Conservation (phyloP, 345 rosid genomes). For the Salix brachista region DNA sequence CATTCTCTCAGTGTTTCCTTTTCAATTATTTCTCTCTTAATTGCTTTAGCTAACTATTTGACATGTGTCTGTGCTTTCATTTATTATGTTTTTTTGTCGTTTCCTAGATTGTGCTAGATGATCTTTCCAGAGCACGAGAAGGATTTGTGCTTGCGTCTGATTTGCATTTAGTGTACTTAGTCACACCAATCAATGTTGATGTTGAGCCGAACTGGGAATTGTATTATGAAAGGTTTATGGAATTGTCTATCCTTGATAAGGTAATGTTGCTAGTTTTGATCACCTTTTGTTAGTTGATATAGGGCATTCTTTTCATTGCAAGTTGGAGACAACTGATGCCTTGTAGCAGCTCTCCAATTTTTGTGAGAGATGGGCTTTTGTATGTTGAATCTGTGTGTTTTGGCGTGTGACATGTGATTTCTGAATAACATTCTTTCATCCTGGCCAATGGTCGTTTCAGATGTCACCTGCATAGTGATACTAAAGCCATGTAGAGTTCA, state of each 20-base stretch:
- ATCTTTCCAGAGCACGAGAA: slow-evolving; percentile 93
- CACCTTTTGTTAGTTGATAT: neutral
- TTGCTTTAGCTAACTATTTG: neutral
- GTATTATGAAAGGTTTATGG: slow-evolving; percentile 83
- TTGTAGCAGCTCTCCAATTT: neutral
- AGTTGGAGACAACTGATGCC: neutral
- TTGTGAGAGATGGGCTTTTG: neutral
- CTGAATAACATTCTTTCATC: neutral
- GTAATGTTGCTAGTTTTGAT: slow-evolving; percentile 32
- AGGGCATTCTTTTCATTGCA: neutral
- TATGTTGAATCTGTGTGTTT: neutral
- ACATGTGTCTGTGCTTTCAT: neutral
- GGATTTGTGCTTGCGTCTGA: slow-evolving; percentile 96
- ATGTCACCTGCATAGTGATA: neutral
- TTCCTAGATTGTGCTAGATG: slow-evolving; percentile 85
- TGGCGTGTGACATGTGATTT: neutral
- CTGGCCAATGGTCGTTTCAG: neutral
- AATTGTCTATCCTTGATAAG: slow-evolving; percentile 82
- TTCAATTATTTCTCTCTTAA: neutral
- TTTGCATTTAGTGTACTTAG: slow-evolving; percentile 86
- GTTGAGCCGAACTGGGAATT: slow-evolving; percentile 97
- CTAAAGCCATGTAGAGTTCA: neutral
- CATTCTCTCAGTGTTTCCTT: neutral
- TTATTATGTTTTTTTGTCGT: slow-evolving; percentile 13
- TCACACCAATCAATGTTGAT: slow-evolving; percentile 88